Conservation (phyloP, 306 rosid species). For the Cyamopsis tetragonoloba region DNA sequence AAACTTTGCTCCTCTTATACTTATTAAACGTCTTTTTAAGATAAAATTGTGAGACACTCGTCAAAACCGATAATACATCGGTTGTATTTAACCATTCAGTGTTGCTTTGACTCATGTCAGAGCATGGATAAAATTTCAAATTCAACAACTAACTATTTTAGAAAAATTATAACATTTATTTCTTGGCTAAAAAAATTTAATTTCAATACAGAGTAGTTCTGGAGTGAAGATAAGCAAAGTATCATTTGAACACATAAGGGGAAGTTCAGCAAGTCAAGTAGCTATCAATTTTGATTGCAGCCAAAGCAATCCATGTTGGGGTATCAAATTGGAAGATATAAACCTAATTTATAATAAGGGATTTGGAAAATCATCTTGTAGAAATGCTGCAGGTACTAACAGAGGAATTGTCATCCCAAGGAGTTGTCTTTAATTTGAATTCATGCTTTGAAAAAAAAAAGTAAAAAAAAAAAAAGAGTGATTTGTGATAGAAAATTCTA, state of each 20-base stretch:
- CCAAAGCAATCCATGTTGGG: slow-evolving; percentile 43
- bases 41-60: no score
- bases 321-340: slow-evolving; percentile 39
- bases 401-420: slow-evolving; percentile 44
- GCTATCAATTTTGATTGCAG: slow-evolving; percentile 58
- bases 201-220: slow-evolving; percentile 32
- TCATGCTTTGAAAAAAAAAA: no score
- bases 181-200: not conserved
- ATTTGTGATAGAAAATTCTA: no score
- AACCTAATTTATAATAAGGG: slow-evolving; percentile 25
- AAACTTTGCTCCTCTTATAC: no score
- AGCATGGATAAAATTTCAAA: no score
- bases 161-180: not conserved
- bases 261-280: slow-evolving; percentile 38
- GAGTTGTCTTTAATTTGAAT: slow-evolving; percentile 40
- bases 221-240: slow-evolving; percentile 51
- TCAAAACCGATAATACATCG: no score
- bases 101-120: no score
- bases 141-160: not conserved
- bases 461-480: no score
- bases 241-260: slow-evolving; percentile 43
- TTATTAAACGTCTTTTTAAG: no score
- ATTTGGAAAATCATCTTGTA: slow-evolving; percentile 40
- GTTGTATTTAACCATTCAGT: no score
- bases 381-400: slow-evolving; percentile 31